phyloP scores from a whole-genome alignment of 1,284 basidiomycete species.

The Marasmius tenuissimus region DNA sequence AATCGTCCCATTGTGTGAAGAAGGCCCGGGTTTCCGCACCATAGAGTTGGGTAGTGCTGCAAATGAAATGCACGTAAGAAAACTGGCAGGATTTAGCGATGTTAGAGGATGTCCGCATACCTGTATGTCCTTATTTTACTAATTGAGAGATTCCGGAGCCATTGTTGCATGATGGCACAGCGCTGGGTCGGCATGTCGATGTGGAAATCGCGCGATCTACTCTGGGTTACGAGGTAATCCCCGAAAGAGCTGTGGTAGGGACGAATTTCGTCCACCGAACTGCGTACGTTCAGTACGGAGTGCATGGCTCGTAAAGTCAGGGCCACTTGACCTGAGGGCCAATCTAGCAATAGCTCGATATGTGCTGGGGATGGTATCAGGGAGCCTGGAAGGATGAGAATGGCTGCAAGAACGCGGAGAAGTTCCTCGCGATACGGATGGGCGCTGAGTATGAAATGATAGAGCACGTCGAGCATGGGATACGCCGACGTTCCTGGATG shows the following conservation, averaged over 20 bases:
- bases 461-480: constrained; percentile 9
- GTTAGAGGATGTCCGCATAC: too few species aligned
- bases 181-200: too few species aligned
- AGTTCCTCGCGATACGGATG: not conserved
- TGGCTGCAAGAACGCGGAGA: not conserved
- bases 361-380: not conserved
- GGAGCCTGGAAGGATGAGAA: not conserved
- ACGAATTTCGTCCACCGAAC: not conserved
- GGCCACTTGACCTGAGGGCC: not conserved
- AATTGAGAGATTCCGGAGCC: too few species aligned
- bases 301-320: not conserved
- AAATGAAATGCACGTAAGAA: too few species aligned
- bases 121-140: too few species aligned
- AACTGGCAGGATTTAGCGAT: too few species aligned
- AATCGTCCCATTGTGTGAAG: too few species aligned
- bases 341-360: not conserved
- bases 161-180: too few species aligned
- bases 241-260: not conserved
- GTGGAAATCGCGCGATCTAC: not conserved
- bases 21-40: too few species aligned
- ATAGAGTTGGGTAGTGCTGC: too few species aligned
- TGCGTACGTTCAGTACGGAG: not conserved
- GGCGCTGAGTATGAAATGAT: constrained; percentile 5
- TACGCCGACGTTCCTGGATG: not conserved
- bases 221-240: not conserved